Percentiles rank a stretch among this genome's conserved stretches.
phyloP scores from a whole-genome alignment of 495 filamentous ascomycete genomes.

The Annulohypoxylon bovei region DNA sequence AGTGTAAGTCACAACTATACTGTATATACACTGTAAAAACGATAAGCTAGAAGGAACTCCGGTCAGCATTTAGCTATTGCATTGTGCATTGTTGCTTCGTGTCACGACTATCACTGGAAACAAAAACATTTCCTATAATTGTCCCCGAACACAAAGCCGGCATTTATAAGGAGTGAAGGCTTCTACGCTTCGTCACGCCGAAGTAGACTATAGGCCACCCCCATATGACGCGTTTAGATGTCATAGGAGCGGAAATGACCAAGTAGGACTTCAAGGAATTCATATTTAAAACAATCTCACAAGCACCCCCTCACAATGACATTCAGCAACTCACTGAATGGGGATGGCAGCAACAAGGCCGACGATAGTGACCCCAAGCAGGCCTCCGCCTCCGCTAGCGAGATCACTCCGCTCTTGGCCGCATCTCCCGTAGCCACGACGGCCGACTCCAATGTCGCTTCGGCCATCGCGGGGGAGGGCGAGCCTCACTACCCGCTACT shows the following conservation, averaged over 20 bases:
- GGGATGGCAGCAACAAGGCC: neutral
- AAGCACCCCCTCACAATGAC: slow-evolving; percentile 20
- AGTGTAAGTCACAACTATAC: neutral
- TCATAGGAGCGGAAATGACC: neutral
- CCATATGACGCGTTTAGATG: slow-evolving; percentile 5
- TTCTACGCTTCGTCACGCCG: neutral
- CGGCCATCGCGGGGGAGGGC: slow-evolving; percentile 27
- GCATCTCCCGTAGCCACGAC: slow-evolving; percentile 30
- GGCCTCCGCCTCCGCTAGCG: slow-evolving; percentile 24
- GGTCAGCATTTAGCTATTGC: neutral
- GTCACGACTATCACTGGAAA: neutral
- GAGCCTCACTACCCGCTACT: slow-evolving; percentile 35
- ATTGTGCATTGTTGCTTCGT: neutral
- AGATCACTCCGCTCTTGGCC: slow-evolving; percentile 52
- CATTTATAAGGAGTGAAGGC: neutral
- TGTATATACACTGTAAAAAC: neutral
- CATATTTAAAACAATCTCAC: neutral
- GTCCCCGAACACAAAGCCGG: neutral
- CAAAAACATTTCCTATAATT: neutral
- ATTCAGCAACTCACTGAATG: slow-evolving; percentile 12
- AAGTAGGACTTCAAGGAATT: neutral
- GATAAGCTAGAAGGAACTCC: neutral
- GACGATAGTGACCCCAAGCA: neutral
- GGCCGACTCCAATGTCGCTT: slow-evolving; percentile 28
- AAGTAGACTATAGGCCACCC: neutral